Base-by-base conservation (phyloP, 345 rosid species). In the Eutrema japonicum region DNA sequence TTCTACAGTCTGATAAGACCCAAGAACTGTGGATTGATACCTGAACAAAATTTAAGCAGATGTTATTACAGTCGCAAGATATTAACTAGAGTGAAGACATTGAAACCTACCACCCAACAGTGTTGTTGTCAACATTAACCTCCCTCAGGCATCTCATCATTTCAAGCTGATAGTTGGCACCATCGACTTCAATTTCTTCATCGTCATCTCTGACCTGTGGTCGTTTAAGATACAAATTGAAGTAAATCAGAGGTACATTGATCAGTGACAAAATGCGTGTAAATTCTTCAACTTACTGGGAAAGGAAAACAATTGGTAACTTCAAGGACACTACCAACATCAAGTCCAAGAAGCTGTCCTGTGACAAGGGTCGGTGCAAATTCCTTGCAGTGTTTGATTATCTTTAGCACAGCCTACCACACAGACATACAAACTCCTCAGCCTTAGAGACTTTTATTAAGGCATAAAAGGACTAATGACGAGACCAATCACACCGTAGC, bases 91-190 rank as follows among this genome's bases (percentile, higher is more conserved):
- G 11, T 4, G 26, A 14, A 29, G 9, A 16, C 60, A 53, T 30
- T 1, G 58, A 71, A 53, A 58, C 81, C 68, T 76, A 92, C 99
- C 99, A 95, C 46, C 99, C 99, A 56, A 95, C 98, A 5, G 99
- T 95, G 79, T 95, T 95, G 77, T 95, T 95, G 79, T 95, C 99
- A 40, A 95, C 99, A 73, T 95, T 95, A 68, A 95, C 99, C 85
- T 95, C 99, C 71, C 98, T 85, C 66, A 95, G 75, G 74, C 99
- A 95, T 77, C 97, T 85, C 99, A 95, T 95, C 99, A 95, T 92
- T 57, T 95, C 99, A 81, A 95, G 99, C 86, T 95, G 99, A 79
- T 95, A 95, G 77, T 92, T 92, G 6, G 99, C 99, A 69, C 99
- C 99, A 72, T 95, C 99, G 7, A 97, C 98, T 80, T 95, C 99